Conservation (phyloP, 2,329 filamentous ascomycete species). For the Penicillium sp. region DNA sequence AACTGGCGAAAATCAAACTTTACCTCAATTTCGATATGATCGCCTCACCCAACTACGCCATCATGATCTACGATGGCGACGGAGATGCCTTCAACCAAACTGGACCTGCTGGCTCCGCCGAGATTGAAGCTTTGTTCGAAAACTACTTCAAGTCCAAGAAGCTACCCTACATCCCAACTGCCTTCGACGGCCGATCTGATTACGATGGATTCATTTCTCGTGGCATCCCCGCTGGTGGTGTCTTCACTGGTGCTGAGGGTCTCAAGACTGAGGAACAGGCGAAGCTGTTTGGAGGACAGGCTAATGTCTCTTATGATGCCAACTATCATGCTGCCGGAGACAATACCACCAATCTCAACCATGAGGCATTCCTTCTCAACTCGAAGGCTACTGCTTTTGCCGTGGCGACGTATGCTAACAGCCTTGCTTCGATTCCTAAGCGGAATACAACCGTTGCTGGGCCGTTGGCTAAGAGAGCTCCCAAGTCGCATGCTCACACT, state of each 20-base stretch:
- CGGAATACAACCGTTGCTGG: constrained; percentile 8
- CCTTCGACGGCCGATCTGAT: constrained; percentile 77
- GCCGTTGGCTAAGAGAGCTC: constrained; percentile 2
- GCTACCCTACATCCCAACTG: constrained; percentile 68
- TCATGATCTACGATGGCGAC: constrained; percentile 55
- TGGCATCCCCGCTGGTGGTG: constrained; percentile 72
- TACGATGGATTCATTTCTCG: constrained; percentile 75
- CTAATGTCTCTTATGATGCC: constrained; percentile 57
- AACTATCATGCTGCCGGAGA: constrained; percentile 60
- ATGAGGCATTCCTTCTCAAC: constrained; percentile 29
- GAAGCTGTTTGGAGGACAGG: constrained; percentile 69
- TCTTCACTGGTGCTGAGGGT: constrained; percentile 76
- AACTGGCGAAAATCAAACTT: constrained; percentile 62
- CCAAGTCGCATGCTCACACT: constrained; percentile 16
- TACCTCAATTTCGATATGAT: constrained; percentile 76
- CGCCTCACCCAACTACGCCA: constrained; percentile 61
- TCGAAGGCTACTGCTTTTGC: constrained; percentile 28
- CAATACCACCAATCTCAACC: constrained; percentile 55
- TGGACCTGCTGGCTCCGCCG: constrained; percentile 64
- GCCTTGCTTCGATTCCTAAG: constrained; percentile 23
- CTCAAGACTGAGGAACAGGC: constrained; percentile 70
- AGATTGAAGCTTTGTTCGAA: constrained; percentile 68
- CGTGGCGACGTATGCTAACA: constrained; percentile 30
- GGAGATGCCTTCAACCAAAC: constrained; percentile 51
- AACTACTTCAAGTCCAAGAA: constrained; percentile 65